These are phyloP conservation scores for Anastatica hierochuntica DNA, from an alignment of 345 rosid species.

Conservation along the genomic window DNA sequence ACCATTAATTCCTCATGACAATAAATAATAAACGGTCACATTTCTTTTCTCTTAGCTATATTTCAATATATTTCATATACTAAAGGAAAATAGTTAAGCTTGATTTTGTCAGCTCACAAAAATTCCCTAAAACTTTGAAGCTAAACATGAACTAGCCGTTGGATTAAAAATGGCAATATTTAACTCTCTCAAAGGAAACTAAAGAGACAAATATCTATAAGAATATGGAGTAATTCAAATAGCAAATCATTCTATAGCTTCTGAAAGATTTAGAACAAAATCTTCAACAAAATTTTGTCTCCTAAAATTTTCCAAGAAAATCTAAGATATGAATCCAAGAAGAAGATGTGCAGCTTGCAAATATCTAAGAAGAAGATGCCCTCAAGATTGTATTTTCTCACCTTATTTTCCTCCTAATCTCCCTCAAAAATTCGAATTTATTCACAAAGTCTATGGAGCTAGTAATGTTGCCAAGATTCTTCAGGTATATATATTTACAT, in stretches of 20 bases:
- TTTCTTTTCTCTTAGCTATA: not conserved
- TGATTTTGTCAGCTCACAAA: not conserved
- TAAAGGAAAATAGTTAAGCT: not conserved
- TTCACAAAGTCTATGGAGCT: conserved; percentile 52
- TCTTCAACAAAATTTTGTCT: not conserved
- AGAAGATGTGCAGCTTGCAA: conserved; percentile 51
- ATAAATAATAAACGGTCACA: not conserved
- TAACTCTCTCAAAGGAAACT: not conserved
- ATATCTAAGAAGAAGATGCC: conserved; percentile 44
- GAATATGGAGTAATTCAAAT: not conserved
- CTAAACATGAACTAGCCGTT: conserved; percentile 1
- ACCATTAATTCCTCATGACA: too few species aligned
- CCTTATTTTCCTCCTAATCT: conserved; percentile 34
- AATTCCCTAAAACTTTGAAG: not conserved
- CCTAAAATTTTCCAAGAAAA: not conserved
- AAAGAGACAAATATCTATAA: not conserved
- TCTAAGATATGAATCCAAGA: conserved; percentile 17
- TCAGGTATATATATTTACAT: conserved; percentile 23
- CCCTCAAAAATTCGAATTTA: conserved; percentile 35
- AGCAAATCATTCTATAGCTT: not conserved
- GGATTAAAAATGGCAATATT: not conserved
- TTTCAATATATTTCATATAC: not conserved
- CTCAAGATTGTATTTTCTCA: conserved; percentile 43
- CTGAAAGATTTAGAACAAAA: not conserved
- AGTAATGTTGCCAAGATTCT: conserved; percentile 45